These are phyloP conservation scores for Eragrostis nindensis DNA, from an alignment of 176 grass and related monocot species.

Conservation along the genomic window DNA sequence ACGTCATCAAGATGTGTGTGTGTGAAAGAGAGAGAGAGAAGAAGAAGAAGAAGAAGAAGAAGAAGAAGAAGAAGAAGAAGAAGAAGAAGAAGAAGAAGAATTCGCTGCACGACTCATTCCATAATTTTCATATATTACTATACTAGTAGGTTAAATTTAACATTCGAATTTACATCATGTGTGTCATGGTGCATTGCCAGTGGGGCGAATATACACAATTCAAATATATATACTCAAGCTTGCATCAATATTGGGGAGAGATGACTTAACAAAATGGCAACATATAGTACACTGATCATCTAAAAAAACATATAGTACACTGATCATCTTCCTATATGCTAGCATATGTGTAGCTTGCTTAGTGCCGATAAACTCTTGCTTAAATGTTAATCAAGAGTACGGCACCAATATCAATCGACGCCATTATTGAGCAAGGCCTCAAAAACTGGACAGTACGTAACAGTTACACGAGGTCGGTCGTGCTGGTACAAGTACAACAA, in stretches of 20 bases:
- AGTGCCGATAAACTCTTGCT: background rate
- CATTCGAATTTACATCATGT: background rate
- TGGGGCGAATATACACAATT: background rate
- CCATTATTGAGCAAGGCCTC: background rate
- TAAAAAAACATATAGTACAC: background rate
- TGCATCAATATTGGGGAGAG: background rate
- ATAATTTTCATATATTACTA: background rate
- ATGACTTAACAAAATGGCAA: background rate
- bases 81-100: too few relatives aligned
- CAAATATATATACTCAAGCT: background rate
- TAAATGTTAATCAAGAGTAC: constrained; percentile 33
- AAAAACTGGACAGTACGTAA: background rate
- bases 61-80: too few relatives aligned
- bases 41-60: too few relatives aligned
- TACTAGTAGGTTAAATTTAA: background rate
- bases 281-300: background rate
- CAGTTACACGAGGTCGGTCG: constrained; percentile 1
- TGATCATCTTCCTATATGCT: background rate
- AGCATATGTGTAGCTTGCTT: background rate
- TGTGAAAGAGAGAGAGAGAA: too few relatives aligned
- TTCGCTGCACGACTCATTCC: too few relatives aligned
- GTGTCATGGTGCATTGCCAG: background rate
- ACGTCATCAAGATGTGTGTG: too few relatives aligned
- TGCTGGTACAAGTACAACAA: constrained; percentile 5
- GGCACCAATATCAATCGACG: constrained; percentile 7